phyloP scores from a whole-genome alignment of 225 moss, liverwort and hornwort genomes.

The Marchantia polymorpha region DNA sequence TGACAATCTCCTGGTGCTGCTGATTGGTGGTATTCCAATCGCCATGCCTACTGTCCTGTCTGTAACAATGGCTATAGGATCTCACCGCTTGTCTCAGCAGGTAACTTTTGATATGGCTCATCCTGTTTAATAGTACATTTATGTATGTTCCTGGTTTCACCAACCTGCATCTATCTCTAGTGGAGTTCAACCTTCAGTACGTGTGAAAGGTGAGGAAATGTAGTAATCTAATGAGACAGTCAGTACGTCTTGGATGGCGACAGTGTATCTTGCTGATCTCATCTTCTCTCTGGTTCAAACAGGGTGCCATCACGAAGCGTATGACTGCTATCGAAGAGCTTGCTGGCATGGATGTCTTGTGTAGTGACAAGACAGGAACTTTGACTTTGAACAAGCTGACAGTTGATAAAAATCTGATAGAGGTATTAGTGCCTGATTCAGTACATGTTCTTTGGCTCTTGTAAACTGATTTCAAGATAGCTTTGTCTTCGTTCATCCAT shows the following conservation, averaged over 20 bases:
- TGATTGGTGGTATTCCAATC: slow-evolving; percentile 76
- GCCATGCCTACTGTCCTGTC: slow-evolving; percentile 79
- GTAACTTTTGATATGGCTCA: not conserved
- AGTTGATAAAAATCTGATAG: slow-evolving; percentile 3
- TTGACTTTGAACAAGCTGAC: slow-evolving; percentile 15
- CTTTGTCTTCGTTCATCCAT: no score
- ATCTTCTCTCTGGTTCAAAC: slow-evolving; percentile 23
- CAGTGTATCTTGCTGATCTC: not conserved
- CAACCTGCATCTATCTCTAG: not conserved
- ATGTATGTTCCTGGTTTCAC: not conserved
- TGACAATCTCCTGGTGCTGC: slow-evolving; percentile 66
- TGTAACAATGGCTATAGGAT: slow-evolving; percentile 77
- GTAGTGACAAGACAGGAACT: slow-evolving; percentile 58
- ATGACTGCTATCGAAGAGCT: slow-evolving; percentile 83
- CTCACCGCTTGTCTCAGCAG: slow-evolving; percentile 56
- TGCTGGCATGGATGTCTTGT: slow-evolving; percentile 75
- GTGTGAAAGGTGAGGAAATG: not conserved
- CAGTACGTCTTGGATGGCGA: no score
- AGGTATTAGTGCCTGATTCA: not conserved
- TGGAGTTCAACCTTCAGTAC: not conserved
- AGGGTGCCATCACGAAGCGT: slow-evolving; percentile 71
- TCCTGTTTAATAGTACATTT: no score
- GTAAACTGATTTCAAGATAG: no score
- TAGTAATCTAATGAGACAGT: not conserved
- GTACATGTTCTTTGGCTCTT: not conserved